Evolutionary conservation across 1,284 basidiomycete species (phyloP).

Genomic region (Bjerkandera adusta): DNA sequence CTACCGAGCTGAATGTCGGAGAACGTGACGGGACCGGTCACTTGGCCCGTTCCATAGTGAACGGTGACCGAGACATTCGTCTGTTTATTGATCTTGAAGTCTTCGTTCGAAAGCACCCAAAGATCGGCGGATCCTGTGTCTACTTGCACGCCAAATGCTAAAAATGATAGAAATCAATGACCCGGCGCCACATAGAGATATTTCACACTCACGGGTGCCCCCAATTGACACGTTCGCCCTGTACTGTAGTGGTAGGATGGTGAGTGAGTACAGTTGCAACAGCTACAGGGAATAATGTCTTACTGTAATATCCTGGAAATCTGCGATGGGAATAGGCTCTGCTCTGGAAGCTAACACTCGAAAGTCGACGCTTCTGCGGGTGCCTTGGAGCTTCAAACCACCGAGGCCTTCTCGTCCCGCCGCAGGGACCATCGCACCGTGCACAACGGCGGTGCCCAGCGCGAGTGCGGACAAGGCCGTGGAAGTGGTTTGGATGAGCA

Average conservation of each 20-base stretch:
- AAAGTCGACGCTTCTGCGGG: too few species aligned
- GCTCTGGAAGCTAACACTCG: too few species aligned
- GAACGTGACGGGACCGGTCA: slow-evolving; percentile 23
- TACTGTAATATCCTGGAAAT: slow-evolving; percentile 10
- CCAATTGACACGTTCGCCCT: slow-evolving; percentile 7
- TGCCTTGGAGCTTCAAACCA: too few species aligned
- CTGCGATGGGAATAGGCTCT: slow-evolving; percentile 1
- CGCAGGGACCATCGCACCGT: too few species aligned
- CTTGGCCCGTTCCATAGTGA: slow-evolving; percentile 21
- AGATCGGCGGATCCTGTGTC: slow-evolving; percentile 22
- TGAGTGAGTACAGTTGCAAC: not conserved
- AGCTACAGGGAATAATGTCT: not conserved
- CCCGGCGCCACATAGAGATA: not conserved
- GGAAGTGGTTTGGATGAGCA: too few species aligned
- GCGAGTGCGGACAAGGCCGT: too few species aligned
- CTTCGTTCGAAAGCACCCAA: slow-evolving; percentile 10
- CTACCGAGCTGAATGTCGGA: slow-evolving; percentile 25
- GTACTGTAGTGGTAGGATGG: slow-evolving; percentile 6
- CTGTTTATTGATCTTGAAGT: slow-evolving; percentile 5
- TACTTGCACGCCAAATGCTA: slow-evolving; percentile 17
- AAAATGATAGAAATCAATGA: not conserved
- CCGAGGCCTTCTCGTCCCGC: too few species aligned
- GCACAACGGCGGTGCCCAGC: too few species aligned
- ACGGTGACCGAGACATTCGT: slow-evolving; percentile 15
- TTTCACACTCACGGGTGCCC: slow-evolving; percentile 6